phyloP scores from a whole-genome alignment of 2,329 filamentous ascomycete species.

The Trichoderma harzianum region DNA sequence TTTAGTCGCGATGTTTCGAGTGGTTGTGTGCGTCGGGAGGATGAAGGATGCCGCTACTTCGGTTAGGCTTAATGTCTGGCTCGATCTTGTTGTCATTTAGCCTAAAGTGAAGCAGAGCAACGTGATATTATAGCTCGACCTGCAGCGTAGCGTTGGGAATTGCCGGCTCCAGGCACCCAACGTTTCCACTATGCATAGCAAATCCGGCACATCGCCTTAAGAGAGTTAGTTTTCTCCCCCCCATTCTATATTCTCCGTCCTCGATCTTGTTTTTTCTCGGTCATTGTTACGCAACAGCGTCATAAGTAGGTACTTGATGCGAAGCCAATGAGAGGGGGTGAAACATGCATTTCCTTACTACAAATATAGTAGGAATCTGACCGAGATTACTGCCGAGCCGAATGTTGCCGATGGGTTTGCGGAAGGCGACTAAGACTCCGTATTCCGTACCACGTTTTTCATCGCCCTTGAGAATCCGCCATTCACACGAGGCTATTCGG shows the following conservation, averaged over 20 bases:
- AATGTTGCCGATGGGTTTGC: neutral
- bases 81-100: neutral
- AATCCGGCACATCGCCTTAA: constrained; percentile 7
- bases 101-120: neutral
- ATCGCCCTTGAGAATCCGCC: neutral
- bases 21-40: neutral
- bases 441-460: neutral
- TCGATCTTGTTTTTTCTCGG: neutral
- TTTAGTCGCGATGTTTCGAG: neutral
- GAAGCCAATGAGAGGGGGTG: neutral
- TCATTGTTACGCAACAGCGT: neutral
- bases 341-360: neutral
- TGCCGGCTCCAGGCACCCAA: neutral
- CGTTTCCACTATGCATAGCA: neutral
- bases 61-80: constrained; percentile 5
- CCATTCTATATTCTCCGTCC: neutral
- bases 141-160: neutral
- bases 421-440: neutral
- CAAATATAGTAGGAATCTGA: neutral
- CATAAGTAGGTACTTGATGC: neutral
- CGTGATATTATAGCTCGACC: neutral
- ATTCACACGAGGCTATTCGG: neutral
- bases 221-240: neutral
- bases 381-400: constrained; percentile 14
- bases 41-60: neutral